Evolutionary conservation across 805 yeast species (phyloP), one percentile per base, ranked within the genome.

Genomic region (Saturnispora dispora): DNA sequence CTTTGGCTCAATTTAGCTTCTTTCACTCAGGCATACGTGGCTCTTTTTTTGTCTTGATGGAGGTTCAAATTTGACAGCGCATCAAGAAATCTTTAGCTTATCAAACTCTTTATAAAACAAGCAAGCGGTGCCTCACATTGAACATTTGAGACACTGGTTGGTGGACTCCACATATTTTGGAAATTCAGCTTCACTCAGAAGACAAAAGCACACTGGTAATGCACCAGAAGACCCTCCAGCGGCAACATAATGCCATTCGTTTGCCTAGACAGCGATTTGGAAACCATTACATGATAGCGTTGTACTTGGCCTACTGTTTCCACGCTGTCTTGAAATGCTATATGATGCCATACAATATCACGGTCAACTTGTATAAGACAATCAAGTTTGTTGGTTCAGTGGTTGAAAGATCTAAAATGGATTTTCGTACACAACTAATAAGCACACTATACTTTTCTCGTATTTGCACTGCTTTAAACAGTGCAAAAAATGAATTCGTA

Each of bases 341-440:
- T 15, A 18, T 20, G n/a, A 13, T 40, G 11, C 25, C 23, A n/a
- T 46, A 28, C 25, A 15, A 28, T 11, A 35, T 13, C 18, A 25
- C 32, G 20, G 22, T 27, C 30, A 41, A 46, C 46, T 39, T 27
- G 42, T 27, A 9, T 9, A 30, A 15, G 18, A 33, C 33, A 45
- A 43, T 39, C 52, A 53, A 23, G 42, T 36, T 22, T 5, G 50
- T 28, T 22, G 46, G 42, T 50, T 52, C 45, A 32, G 48, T 42
- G 37, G 40, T 35, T 51, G 58, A 22, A 48, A 30, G 45, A 27
- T 49, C 53, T 9, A 44, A 37, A 7, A 27, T 32, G 17, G 22
- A 36, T 13, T 3, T 11, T 10, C n/a, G 44, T n/a, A 42, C 43
- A 9, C 17, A 33, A n/a, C 27, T 41, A 11, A 28, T 48, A 13